These are phyloP conservation scores for Colletotrichum magnum DNA, from an alignment of 2,329 filamentous ascomycete genomes.

Conservation along the genomic window DNA sequence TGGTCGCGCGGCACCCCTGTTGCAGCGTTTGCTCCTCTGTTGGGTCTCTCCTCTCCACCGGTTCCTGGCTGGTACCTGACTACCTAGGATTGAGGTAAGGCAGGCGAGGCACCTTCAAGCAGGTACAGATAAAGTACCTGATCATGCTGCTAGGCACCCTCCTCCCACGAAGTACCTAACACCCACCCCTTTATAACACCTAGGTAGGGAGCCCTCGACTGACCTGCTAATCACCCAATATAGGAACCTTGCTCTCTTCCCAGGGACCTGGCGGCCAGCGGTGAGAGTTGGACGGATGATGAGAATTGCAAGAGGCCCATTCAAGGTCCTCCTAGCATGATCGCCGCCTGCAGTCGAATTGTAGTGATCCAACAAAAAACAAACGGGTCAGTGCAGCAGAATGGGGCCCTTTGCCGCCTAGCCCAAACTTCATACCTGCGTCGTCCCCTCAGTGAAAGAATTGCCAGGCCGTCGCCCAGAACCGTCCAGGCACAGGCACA, in stretches of 20 bases:
- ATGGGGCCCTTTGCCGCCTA: conserved; percentile 31
- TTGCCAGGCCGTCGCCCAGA: conserved; percentile 27
- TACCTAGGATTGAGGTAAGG: not conserved
- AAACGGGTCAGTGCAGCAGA: conserved; percentile 37
- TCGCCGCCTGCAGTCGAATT: conserved; percentile 24
- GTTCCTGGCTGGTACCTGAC: conserved; percentile 7
- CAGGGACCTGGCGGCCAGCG: not conserved
- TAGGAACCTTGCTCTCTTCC: no score
- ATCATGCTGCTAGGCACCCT: no score
- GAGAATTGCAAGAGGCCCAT: conserved; percentile 20
- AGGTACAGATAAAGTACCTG: no score
- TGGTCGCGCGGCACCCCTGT: conserved; percentile 5
- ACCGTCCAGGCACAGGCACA: conserved; percentile 33
- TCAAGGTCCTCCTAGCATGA: conserved; percentile 17
- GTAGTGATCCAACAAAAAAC: conserved; percentile 33
- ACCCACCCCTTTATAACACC: no score
- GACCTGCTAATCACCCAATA: no score
- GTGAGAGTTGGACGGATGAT: conserved; percentile 1
- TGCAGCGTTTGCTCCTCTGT: not conserved
- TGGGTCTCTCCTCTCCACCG: conserved; percentile 20
- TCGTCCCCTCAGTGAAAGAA: conserved; percentile 31
- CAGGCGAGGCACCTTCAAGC: no score
- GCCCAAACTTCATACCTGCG: conserved; percentile 31
- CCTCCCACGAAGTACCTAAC: no score
- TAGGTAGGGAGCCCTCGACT: no score